A percentile compares a stretch with the other conserved stretches of the same genome.
phyloP scores from a whole-genome alignment of 2,329 filamentous ascomycete genomes.

The Talaromyces sp. region DNA sequence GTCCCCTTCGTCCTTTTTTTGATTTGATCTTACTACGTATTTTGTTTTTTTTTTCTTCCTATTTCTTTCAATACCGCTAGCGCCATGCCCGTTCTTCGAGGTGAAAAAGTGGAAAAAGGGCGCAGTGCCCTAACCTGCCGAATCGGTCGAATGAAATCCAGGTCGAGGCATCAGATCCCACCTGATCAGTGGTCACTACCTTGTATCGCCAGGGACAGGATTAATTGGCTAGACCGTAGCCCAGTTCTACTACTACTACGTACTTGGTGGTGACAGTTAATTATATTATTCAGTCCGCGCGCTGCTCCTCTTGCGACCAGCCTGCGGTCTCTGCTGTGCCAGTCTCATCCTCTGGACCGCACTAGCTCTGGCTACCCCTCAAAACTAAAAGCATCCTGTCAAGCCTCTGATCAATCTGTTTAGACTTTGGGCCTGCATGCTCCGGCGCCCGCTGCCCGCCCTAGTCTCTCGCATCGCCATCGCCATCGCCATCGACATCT shows the following conservation, averaged over 20 bases:
- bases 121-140: background rate
- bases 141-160: background rate
- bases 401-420: conserved; percentile 4
- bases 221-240: conserved; percentile 10
- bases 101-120: background rate
- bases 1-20: conserved; percentile 1
- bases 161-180: background rate
- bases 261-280: background rate
- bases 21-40: too few species aligned
- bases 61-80: background rate
- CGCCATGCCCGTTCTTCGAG: background rate
- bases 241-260: too few species aligned
- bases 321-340: background rate
- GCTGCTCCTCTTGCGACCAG: background rate
- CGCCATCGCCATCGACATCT: background rate
- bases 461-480: background rate
- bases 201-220: conserved; percentile 2
- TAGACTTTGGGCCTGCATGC: conserved; percentile 10
- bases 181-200: background rate
- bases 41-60: background rate
- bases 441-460: background rate
- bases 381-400: background rate
- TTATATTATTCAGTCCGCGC: background rate
- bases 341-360: background rate
- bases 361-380: background rate